Base-by-base conservation (phyloP, 192 early-diverging fungal genomes). In the Coemansia sp. region DNA sequence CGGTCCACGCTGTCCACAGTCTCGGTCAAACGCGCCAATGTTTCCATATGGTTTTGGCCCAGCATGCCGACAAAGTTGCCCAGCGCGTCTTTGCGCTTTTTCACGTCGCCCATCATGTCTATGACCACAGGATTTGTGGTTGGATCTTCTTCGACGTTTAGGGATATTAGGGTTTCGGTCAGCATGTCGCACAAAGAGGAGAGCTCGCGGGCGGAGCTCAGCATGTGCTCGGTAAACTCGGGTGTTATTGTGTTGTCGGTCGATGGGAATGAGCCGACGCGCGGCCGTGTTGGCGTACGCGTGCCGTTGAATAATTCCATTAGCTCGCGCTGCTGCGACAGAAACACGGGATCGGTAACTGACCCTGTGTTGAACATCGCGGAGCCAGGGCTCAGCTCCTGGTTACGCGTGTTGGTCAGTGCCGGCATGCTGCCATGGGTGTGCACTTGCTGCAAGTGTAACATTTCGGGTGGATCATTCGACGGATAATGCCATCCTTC, bases 31-130 rank as follows among this genome's bases (percentile, higher is more conserved):
- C 47, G 64, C 1, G 63, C 25, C 9, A 78, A 37, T 17, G 64
- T 51, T 10, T 61, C 64, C 15, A 68, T 63, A 10, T 64, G 25
- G 37, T 65, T 63, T 4, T 65, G 31, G 11, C 58, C 55, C 17
- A 78, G 54, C 66, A 78, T 78, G 42, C 58, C 56, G 17, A 78
- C 63, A 60, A 78, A 78, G 56, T 78, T 78, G 23, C 49, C 20
- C 42, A 72, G 17, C 17, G 75, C 57, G 0, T 67, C 24, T 40
- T 72, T 78, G 36, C 70, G 69, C 49, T 66, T 60, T 31, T 68
- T 68, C 20, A 72, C 52, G 11, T 68, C 75, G 4, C 40, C 37
- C 11, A 68, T 34, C 75, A 78, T 72, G 28, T 78, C 75, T 8
- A 24, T 38, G 14, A 78, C 70, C 11, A 78, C 67, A 3, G 44